A percentile compares a stretch with the other conserved stretches of the same genome.
phyloP scores from a whole-genome alignment of 192 early-diverging fungal species.

The Jimgerdemannia lactiflua region DNA sequence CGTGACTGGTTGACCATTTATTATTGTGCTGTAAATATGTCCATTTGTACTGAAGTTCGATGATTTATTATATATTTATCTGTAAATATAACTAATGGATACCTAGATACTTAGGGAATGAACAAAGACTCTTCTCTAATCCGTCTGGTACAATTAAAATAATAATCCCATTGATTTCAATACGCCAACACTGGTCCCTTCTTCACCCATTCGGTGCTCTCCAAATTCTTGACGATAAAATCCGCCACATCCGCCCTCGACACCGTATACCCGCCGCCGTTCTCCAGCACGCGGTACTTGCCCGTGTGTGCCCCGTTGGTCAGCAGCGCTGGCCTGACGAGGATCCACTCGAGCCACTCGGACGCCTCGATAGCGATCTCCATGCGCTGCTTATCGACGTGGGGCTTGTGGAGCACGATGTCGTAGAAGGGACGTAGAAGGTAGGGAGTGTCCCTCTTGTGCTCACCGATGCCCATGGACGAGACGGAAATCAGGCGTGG shows the following conservation, averaged over 20 bases:
- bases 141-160: too few species aligned
- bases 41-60: too few species aligned
- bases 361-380: slow-evolving; percentile 27
- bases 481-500: not conserved
- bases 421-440: not conserved
- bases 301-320: slow-evolving; percentile 30
- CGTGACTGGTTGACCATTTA: not conserved
- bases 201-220: slow-evolving; percentile 28
- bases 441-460: not conserved
- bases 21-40: too few species aligned
- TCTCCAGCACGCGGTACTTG: slow-evolving; percentile 29
- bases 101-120: too few species aligned
- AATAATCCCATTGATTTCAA: slow-evolving; percentile 2
- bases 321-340: slow-evolving; percentile 42
- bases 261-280: slow-evolving; percentile 39
- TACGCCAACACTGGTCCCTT: slow-evolving; percentile 14
- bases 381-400: not conserved
- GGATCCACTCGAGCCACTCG: slow-evolving; percentile 27
- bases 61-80: too few species aligned
- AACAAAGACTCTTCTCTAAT: too few species aligned
- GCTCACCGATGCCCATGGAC: not conserved
- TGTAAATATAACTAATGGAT: too few species aligned
- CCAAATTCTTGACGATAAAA: slow-evolving; percentile 38
- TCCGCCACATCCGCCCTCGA: slow-evolving; percentile 44
- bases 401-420: not conserved